Conservation (phyloP, 805 yeast genomes). For the Jamesozyma piceae region DNA sequence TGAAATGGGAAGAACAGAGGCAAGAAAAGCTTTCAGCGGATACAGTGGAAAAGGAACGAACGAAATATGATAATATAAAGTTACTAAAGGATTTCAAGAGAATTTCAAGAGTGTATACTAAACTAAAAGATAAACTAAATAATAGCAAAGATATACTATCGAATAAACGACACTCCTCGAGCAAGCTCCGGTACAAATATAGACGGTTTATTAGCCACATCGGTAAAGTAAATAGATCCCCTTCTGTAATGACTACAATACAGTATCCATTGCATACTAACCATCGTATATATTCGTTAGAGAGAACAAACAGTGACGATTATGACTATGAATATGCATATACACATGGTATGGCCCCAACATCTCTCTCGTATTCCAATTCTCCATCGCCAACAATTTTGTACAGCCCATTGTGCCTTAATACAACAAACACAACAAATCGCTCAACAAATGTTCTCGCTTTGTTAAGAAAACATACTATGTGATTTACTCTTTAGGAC, state of each 20-base stretch:
- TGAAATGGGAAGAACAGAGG: not conserved
- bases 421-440: slow-evolving; percentile 2
- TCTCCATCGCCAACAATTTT: not conserved
- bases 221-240: not conserved
- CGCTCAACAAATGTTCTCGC: slow-evolving; percentile 5
- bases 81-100: not conserved
- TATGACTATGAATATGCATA: too few species aligned
- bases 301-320: not conserved
- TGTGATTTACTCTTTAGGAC: not conserved
- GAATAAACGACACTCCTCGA: not conserved
- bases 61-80: not conserved
- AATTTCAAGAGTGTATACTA: not conserved
- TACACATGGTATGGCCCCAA: not conserved
- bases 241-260: too few species aligned
- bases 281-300: not conserved
- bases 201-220: not conserved
- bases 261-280: not conserved
- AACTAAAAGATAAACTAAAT: not conserved
- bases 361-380: not conserved
- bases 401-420: not conserved
- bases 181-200: not conserved
- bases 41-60: not conserved
- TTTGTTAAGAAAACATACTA: not conserved
- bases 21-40: not conserved
- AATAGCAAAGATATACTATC: too few species aligned